A percentile compares a stretch with the other conserved stretches of the same genome.
Conservation (phyloP, 2,329 filamentous ascomycete species). For the Aspergillus puulaauensis region DNA sequence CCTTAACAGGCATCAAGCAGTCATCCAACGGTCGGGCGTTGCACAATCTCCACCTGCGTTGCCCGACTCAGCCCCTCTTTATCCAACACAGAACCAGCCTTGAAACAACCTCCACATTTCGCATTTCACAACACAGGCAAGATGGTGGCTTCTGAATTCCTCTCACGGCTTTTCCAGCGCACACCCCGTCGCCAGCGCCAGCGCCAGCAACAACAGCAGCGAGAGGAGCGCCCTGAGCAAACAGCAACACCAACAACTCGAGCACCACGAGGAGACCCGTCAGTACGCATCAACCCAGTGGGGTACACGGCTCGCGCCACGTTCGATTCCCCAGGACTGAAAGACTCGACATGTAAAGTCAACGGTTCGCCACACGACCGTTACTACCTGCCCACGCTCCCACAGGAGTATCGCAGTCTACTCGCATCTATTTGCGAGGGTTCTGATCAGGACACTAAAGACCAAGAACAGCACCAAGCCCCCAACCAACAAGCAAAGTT, state of each 20-base stretch:
- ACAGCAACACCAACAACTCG: neutral
- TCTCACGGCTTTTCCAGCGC: neutral
- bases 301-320: constrained; percentile 8
- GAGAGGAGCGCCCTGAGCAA: neutral
- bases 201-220: neutral
- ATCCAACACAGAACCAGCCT: no score
- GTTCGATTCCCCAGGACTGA: constrained; percentile 2
- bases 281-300: neutral
- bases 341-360: neutral
- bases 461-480: neutral
- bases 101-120: neutral
- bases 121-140: neutral
- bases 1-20: no score
- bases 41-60: no score
- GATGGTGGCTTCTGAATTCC: neutral
- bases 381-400: neutral
- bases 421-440: no score
- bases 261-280: neutral
- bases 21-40: no score
- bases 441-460: no score
- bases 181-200: neutral
- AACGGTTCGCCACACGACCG: neutral
- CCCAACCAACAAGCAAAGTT: neutral
- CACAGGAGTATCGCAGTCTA: neutral
- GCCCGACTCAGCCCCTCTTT: no score